Evolutionary conservation across 2,329 filamentous ascomycete species (phyloP).

Genomic region (Fusarium clavum): DNA sequence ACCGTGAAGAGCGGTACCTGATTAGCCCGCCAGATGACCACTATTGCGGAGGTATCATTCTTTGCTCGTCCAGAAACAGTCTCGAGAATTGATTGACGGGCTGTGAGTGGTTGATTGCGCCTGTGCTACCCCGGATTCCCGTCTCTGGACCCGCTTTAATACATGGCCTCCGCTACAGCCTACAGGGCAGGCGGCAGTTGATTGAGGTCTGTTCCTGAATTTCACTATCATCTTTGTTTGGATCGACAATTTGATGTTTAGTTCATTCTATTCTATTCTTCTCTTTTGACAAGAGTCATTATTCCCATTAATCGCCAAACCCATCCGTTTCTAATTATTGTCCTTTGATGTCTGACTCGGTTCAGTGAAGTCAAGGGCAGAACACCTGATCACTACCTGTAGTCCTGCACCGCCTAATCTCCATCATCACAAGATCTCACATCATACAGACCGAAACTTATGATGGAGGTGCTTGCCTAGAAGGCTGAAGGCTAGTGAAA

Average conservation of each 20-base stretch:
- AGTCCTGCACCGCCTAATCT: neutral
- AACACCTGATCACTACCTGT: conserved; percentile 14
- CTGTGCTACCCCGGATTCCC: conserved; percentile 42
- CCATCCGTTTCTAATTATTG: neutral
- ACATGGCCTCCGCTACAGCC: neutral
- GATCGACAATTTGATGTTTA: neutral
- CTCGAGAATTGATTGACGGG: neutral
- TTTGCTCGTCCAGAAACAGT: neutral
- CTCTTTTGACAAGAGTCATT: neutral
- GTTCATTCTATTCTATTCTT: conserved; percentile 1
- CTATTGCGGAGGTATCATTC: conserved; percentile 6
- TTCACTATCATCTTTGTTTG: neutral
- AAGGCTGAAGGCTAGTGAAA: conserved; percentile 50
- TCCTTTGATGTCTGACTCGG: neutral
- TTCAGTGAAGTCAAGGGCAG: neutral
- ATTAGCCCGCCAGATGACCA: conserved; percentile 3
- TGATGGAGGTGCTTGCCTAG: conserved; percentile 27
- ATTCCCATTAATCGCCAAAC: neutral
- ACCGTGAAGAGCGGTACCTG: conserved; percentile 19
- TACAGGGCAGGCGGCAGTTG: conserved; percentile 18
- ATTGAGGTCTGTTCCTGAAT: neutral
- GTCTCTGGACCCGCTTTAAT: conserved; percentile 8
- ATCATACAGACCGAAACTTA: neutral
- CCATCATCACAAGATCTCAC: conserved; percentile 16
- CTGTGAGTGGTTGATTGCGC: conserved; percentile 38